phyloP scores from a whole-genome alignment of 2,329 filamentous ascomycete species.

The Zymoseptoria ardabiliae region DNA sequence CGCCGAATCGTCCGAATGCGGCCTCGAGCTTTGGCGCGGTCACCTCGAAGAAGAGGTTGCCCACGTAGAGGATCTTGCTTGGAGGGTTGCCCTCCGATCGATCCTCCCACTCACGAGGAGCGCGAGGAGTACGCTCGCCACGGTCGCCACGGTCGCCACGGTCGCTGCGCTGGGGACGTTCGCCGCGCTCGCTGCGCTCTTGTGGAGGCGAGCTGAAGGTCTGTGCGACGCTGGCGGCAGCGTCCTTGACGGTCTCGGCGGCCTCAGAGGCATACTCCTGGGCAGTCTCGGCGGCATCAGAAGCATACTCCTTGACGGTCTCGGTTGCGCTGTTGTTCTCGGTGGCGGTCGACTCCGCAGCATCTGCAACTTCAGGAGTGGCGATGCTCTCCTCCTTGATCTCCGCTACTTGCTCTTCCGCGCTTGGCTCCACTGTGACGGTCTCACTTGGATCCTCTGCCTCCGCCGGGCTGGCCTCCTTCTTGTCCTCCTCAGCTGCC shows the following conservation, averaged over 20 bases:
- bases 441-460: slow-evolving; percentile 30
- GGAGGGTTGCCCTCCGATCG: slow-evolving; percentile 22
- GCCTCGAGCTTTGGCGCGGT: slow-evolving; percentile 53
- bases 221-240: slow-evolving; percentile 4
- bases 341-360: slow-evolving; percentile 13
- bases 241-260: neutral
- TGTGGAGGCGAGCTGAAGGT: slow-evolving; percentile 1
- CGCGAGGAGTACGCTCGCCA: neutral
- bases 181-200: slow-evolving; percentile 2
- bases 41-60: slow-evolving; percentile 64
- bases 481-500: slow-evolving; percentile 33
- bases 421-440: slow-evolving; percentile 26
- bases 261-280: slow-evolving; percentile 8
- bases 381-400: slow-evolving; percentile 19
- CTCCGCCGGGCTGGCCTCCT: slow-evolving; percentile 14
- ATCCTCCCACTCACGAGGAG: neutral
- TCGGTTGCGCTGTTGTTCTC: slow-evolving; percentile 13
- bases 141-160: neutral
- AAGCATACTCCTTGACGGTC: slow-evolving; percentile 11
- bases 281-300: neutral
- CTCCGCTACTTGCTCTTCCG: slow-evolving; percentile 24
- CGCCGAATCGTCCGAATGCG: slow-evolving; percentile 53
- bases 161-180: neutral
- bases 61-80: slow-evolving; percentile 51
- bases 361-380: slow-evolving; percentile 21